Conservation (phyloP, 179 eudicot species). For the Dionaea muscipula region DNA sequence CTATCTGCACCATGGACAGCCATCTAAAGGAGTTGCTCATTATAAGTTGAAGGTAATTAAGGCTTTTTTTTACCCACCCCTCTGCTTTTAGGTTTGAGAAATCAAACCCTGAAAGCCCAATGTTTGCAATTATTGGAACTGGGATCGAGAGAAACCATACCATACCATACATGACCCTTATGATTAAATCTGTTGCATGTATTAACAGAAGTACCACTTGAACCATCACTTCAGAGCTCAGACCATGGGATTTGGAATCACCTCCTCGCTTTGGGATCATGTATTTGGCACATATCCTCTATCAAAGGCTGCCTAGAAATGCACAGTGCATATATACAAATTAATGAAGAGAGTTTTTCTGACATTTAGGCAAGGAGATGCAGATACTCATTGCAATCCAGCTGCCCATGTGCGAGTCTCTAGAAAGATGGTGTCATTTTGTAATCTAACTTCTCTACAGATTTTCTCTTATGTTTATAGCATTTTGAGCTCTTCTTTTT, state of each 20-base stretch:
- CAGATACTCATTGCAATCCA: too few relatives aligned
- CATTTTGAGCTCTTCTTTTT: too few relatives aligned
- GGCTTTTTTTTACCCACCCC: background rate
- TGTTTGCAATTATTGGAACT: background rate
- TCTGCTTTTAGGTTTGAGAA: background rate
- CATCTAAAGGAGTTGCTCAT: slow-evolving; percentile 25
- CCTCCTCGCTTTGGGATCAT: slow-evolving; percentile 61
- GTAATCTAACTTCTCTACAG: too few relatives aligned
- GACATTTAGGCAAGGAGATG: too few relatives aligned
- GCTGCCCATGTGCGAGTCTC: too few relatives aligned
- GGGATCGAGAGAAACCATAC: background rate
- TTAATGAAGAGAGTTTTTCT: too few relatives aligned
- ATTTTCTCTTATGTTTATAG: too few relatives aligned
- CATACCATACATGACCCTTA: background rate
- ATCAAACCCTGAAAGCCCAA: too few relatives aligned
- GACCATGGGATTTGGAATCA: slow-evolving; percentile 60
- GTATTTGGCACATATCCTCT: slow-evolving; percentile 60
- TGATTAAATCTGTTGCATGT: background rate
- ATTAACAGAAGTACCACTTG: slow-evolving; percentile 54
- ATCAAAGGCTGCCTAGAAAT: slow-evolving; percentile 20
- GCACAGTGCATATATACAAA: too few relatives aligned
- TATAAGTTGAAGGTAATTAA: slow-evolving; percentile 50
- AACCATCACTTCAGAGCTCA: slow-evolving; percentile 59
- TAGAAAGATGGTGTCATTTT: too few relatives aligned
- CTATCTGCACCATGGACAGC: slow-evolving; percentile 77